Conservation (phyloP, 768 basidiomycete species). For the Calocera viscosa region DNA sequence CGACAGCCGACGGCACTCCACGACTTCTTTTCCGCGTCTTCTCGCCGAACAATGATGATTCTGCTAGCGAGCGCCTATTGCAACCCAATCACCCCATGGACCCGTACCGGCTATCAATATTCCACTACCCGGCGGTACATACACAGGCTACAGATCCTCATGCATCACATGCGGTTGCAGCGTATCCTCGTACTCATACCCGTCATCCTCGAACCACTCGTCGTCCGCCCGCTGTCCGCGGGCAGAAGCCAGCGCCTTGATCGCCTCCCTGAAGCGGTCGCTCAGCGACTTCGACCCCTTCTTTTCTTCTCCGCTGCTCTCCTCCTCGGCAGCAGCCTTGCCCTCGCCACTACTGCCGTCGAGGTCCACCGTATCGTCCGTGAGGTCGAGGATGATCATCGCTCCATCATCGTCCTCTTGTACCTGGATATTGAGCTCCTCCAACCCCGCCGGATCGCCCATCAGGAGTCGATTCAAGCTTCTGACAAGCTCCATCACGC, state of each 20-base stretch:
- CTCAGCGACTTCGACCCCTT: constrained; percentile 16
- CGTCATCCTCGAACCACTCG: not conserved
- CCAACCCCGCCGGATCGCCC: constrained; percentile 13
- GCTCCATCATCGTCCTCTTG: constrained; percentile 2
- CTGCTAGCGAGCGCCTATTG: no score
- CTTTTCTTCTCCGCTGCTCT: constrained; percentile 24
- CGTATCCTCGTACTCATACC: constrained; percentile 4
- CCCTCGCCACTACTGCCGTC: constrained; percentile 14
- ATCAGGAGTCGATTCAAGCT: not conserved
- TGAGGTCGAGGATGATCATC: constrained; percentile 11
- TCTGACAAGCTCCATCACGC: not conserved
- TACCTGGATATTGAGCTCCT: constrained; percentile 1
- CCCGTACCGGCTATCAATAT: not conserved
- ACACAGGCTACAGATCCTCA: not conserved
- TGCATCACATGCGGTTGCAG: constrained; percentile 5
- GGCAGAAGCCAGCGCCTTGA: constrained; percentile 13
- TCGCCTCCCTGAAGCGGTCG: constrained; percentile 14
- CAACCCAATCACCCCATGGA: not conserved
- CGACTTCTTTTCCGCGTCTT: not conserved
- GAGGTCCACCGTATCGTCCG: constrained; percentile 24
- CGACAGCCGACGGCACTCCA: not conserved
- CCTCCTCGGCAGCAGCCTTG: constrained; percentile 20
- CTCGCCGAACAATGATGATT: not conserved
- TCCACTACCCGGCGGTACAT: not conserved
- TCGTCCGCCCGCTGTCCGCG: not conserved